Conservation (phyloP, 2,329 filamentous ascomycete genomes). For the Phaeosphaeriaceae sp. region DNA sequence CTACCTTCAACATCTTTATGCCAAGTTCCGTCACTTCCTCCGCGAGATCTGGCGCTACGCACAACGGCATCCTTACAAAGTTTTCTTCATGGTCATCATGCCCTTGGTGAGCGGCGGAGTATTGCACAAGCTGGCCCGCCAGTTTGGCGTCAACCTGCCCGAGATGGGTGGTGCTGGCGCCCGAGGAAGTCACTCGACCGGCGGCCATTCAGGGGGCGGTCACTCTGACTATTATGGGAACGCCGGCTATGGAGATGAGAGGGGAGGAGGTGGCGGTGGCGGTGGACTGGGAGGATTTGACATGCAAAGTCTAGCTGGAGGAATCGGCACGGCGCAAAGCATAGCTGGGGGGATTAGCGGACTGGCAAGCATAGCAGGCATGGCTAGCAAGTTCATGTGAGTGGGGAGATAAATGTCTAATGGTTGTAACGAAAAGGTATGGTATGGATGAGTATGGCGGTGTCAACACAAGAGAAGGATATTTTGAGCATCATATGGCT, state of each 20-base stretch:
- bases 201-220: conserved; percentile 18
- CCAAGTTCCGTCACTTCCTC: conserved; percentile 78
- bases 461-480: too few relatives aligned
- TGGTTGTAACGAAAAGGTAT: too few relatives aligned
- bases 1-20: conserved; percentile 76
- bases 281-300: conserved; percentile 34
- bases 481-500: too few relatives aligned
- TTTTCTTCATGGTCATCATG: conserved; percentile 88
- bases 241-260: conserved; percentile 49
- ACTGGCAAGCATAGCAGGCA: conserved; percentile 57
- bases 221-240: conserved; percentile 53
- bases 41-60: conserved; percentile 83
- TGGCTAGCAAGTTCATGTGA: conserved; percentile 55
- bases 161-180: conserved; percentile 47
- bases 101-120: conserved; percentile 86
- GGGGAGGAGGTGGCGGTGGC: conserved; percentile 37
- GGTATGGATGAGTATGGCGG: too few relatives aligned
- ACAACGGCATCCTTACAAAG: conserved; percentile 82
- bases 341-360: conserved; percentile 52
- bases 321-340: conserved; percentile 17
- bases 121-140: conserved; percentile 75
- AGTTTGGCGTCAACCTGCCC: conserved; percentile 81
- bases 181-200: conserved; percentile 27
- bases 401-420: not conserved
- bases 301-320: conserved; percentile 36